A percentile compares a stretch with the other conserved stretches of the same genome.
Conservation (phyloP, 129 eudicot species). For the Deinandra increscens region DNA sequence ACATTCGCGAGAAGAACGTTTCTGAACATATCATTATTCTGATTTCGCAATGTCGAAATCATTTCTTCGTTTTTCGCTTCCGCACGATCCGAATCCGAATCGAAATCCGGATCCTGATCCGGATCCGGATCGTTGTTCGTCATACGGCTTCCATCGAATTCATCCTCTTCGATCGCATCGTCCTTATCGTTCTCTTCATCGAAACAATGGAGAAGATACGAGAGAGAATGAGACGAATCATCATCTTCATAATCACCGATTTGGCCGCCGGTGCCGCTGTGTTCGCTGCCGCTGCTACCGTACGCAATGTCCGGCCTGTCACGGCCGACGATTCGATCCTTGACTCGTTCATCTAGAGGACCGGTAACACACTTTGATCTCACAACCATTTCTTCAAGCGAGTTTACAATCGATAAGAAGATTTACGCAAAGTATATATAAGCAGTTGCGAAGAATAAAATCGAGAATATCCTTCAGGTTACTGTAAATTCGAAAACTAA, state of each 20-base stretch:
- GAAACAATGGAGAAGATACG: conserved; percentile 59
- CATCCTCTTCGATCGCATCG: conserved; percentile 17
- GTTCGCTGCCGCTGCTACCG: conserved; percentile 61
- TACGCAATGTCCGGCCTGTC: conserved; percentile 25
- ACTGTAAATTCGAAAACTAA: conserved; percentile 5
- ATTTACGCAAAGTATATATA: conserved; percentile 12
- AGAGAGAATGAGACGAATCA: conserved; percentile 50
- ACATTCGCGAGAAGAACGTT: conserved; percentile 41
- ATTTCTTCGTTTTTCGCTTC: conserved; percentile 21
- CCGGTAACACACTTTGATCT: conserved; percentile 57
- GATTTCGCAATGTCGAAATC: conserved; percentile 6
- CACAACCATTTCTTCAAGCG: conserved; percentile 34
- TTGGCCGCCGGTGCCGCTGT: conserved; percentile 40
- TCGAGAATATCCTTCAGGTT: conserved; percentile 29
- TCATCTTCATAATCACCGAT: conserved; percentile 30
- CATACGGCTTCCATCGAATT: conserved; percentile 13
- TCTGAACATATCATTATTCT: conserved; percentile 37
- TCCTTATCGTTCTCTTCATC: conserved; percentile 18
- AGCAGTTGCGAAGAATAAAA: conserved; percentile 17
- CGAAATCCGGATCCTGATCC: conserved; percentile 40
- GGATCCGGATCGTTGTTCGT: conserved; percentile 29
- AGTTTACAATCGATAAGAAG: conserved; percentile 1
- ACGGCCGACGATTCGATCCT: conserved; percentile 52
- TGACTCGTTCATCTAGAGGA: conserved; percentile 59
- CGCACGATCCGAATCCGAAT: conserved; percentile 30